phyloP scores from a whole-genome alignment of 2,329 filamentous ascomycete species.

The Aspergillus candidus region DNA sequence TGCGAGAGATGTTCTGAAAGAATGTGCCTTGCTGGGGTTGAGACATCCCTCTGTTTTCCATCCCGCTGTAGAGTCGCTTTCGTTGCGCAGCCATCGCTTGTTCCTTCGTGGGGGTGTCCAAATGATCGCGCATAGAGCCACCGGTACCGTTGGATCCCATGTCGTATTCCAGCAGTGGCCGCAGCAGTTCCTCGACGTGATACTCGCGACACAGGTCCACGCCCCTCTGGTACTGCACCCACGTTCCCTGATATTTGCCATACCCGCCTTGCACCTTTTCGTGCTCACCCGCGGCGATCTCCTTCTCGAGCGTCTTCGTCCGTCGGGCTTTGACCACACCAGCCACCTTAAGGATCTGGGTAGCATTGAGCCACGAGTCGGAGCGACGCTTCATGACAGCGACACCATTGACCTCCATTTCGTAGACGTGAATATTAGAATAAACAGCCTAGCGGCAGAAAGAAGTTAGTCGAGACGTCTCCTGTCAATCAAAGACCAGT shows the following conservation, averaged over 20 bases:
- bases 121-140: conserved; percentile 62
- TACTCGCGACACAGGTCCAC: conserved; percentile 82
- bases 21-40: conserved; percentile 71
- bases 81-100: conserved; percentile 95
- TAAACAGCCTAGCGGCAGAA: conserved; percentile 63
- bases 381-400: conserved; percentile 93
- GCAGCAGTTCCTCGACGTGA: conserved; percentile 46
- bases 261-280: conserved; percentile 99
- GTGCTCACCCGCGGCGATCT: conserved; percentile 91
- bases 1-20: conserved; percentile 93
- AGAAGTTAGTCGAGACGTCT: background rate
- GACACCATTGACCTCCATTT: conserved; percentile 92
- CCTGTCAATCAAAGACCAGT: conserved; percentile 5
- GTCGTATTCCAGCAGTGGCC: conserved; percentile 46
- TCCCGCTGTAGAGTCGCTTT: conserved; percentile 81
- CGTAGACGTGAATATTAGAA: conserved; percentile 92
- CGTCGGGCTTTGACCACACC: conserved; percentile 96
- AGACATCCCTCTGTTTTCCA: conserved; percentile 62
- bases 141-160: conserved; percentile 52
- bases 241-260: conserved; percentile 97
- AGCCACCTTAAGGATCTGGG: conserved; percentile 95
- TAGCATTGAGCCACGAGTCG: conserved; percentile 96
- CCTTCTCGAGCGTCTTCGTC: conserved; percentile 96
- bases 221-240: conserved; percentile 91
- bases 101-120: conserved; percentile 96